A percentile compares a stretch with the other conserved stretches of the same genome.
Evolutionary conservation across 805 yeast genomes (phyloP).

Genomic region (Myxozyma monticola): DNA sequence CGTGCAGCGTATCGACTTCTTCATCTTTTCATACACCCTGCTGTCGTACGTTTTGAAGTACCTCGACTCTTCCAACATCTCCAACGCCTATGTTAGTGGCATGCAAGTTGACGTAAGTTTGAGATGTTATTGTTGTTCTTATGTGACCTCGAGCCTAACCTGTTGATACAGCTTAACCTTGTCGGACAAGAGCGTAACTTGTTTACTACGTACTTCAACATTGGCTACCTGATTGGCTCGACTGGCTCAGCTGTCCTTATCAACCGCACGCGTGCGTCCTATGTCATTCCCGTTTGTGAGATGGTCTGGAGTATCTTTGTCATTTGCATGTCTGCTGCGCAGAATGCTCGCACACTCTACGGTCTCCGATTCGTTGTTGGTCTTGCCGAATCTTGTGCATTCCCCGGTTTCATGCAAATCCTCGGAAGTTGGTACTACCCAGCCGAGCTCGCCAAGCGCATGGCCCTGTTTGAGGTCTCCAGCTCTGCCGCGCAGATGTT

Average conservation of each 20-base stretch:
- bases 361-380: conserved; percentile 26
- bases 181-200: conserved; percentile 61
- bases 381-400: conserved; percentile 55
- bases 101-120: conserved; percentile 48
- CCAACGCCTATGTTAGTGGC: conserved; percentile 65
- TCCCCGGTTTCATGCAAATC: conserved; percentile 48
- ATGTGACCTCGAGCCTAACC: conserved; percentile 49
- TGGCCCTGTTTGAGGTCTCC: conserved; percentile 59
- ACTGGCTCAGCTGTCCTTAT: conserved; percentile 61
- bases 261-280: conserved; percentile 56
- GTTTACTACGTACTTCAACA: conserved; percentile 57
- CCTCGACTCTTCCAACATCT: conserved; percentile 59
- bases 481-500: conserved; percentile 64
- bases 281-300: conserved; percentile 56
- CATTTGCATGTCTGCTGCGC: conserved; percentile 47
- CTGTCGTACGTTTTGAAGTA: conserved; percentile 69
- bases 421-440: conserved; percentile 52
- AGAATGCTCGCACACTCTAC: conserved; percentile 46
- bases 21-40: conserved; percentile 56
- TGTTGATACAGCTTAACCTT: conserved; percentile 51
- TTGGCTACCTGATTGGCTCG: conserved; percentile 62
- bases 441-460: conserved; percentile 59
- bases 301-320: conserved; percentile 69
- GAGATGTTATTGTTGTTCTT: background rate
- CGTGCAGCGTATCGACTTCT: conserved; percentile 55